Evolutionary conservation across 495 filamentous ascomycete species (phyloP), one percentile per base, ranked within the genome.

Genomic region (Xylaria telfairii): DNA sequence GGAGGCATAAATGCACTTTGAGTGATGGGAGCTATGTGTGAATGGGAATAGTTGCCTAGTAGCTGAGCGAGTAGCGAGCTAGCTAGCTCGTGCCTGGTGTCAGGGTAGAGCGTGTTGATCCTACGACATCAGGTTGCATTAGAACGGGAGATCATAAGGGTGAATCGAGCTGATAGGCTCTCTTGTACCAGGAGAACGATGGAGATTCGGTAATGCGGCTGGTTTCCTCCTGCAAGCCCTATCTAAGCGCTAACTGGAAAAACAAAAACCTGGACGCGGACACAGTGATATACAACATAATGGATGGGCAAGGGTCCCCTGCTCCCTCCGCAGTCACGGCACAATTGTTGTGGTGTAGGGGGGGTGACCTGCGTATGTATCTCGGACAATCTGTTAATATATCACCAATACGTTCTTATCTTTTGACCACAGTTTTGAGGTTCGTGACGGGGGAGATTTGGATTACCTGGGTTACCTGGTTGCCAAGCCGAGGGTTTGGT

Each of bases 11-110:
- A 47, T 12, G 8, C 21, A 42, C 37, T 42, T 59, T 9, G n/a
- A 54, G 6, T 0, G 8, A 26, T 9, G 21, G 26, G 10, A 61
- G 34, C 37, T 6, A 28, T 19, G 21, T 42, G 37, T 26, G 37
- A 24, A 42, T 57, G 21, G 59, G 37, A 62, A 61, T 61, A 26
- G 32, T 61, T n/a, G 57, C 57, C 12, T 12, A 26, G 57, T 26
- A 62, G 59, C 59, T 42, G 21, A 28, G 59, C 37, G 21, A 62
- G 56, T 19, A 62, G 59, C 37, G 37, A 62, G 59, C 59, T 24
- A 26, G 34, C 57, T 17, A 57, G 30, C 34, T 63, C 30, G 39
- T 47, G 41, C 21, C 41, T 64, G 61, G 24, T 13, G 37, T n/a
- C 42, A n/a, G 34, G 59, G 56, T 59, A 44, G 30, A 42, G 21